A percentile compares a stretch with the other conserved stretches of the same genome.
These are phyloP conservation scores for Alternaria infectoria DNA, from an alignment of 2,329 filamentous ascomycete species.

Conservation along the genomic window DNA sequence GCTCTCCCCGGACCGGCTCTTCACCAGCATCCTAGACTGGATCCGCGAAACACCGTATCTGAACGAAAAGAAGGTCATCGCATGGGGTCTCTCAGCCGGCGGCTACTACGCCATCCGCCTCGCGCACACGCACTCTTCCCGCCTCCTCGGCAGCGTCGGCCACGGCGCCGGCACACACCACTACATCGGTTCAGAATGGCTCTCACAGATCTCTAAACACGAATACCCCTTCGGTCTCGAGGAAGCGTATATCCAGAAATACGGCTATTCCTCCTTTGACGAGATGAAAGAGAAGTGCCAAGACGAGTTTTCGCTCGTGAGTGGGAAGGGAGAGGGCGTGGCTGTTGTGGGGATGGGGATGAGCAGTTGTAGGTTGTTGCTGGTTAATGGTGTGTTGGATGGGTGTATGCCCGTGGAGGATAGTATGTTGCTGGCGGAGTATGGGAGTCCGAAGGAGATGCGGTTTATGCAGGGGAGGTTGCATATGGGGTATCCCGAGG, in stretches of 20 bases:
- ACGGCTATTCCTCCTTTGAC: slow-evolving; percentile 43
- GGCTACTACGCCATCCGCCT: slow-evolving; percentile 64
- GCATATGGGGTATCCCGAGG: slow-evolving; percentile 55
- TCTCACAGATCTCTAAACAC: slow-evolving; percentile 58
- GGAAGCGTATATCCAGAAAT: slow-evolving; percentile 56
- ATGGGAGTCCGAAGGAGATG: slow-evolving; percentile 61
- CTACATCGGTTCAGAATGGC: slow-evolving; percentile 63
- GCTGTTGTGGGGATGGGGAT: slow-evolving; percentile 45
- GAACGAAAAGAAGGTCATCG: slow-evolving; percentile 55
- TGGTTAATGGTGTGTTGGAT: slow-evolving; percentile 64
- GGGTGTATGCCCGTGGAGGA: slow-evolving; percentile 68
- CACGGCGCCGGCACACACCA: slow-evolving; percentile 63
- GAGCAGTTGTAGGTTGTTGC: slow-evolving; percentile 55
- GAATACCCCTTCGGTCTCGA: slow-evolving; percentile 66
- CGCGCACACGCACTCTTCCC: slow-evolving; percentile 61
- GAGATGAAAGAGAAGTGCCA: slow-evolving; percentile 56
- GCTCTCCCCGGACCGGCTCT: slow-evolving; percentile 59
- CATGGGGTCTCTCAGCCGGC: slow-evolving; percentile 64
- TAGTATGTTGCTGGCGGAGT: slow-evolving; percentile 59
- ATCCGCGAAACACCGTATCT: slow-evolving; percentile 53
- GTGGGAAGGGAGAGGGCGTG: slow-evolving; percentile 58
- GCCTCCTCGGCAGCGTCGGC: slow-evolving; percentile 57
- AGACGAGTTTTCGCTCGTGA: slow-evolving; percentile 60
- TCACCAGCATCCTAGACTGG: slow-evolving; percentile 60
- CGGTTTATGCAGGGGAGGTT: slow-evolving; percentile 51